Conservation (phyloP, 2,329 filamentous ascomycete genomes). For the Stachybotrys chartarum region DNA sequence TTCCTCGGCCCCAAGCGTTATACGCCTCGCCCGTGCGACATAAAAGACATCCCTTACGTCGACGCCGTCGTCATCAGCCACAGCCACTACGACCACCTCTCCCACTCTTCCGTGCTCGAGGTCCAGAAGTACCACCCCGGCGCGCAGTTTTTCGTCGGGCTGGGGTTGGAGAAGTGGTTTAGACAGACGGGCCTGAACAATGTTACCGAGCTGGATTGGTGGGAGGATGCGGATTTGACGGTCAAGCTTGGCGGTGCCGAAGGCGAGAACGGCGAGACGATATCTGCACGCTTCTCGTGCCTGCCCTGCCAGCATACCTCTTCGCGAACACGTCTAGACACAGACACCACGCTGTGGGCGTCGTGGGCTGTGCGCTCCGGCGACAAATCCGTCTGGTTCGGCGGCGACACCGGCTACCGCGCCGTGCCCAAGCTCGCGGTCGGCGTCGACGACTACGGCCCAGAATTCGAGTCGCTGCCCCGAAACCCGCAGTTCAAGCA, state of each 20-base stretch:
- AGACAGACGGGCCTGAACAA: constrained; percentile 59
- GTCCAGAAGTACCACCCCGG: constrained; percentile 65
- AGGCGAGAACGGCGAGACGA: constrained; percentile 20
- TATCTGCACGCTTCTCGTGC: constrained; percentile 67
- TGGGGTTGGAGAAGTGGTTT: constrained; percentile 84
- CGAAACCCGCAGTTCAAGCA: constrained; percentile 77
- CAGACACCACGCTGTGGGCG: constrained; percentile 73
- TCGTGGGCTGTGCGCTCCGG: constrained; percentile 75
- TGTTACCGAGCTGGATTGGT: constrained; percentile 91
- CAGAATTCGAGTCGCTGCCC: constrained; percentile 59
- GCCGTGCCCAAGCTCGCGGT: constrained; percentile 59
- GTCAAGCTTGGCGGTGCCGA: constrained; percentile 16
- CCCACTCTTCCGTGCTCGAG: constrained; percentile 64
- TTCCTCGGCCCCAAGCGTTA: constrained; percentile 69
- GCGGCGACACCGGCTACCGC: constrained; percentile 85
- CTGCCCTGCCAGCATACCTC: constrained; percentile 81
- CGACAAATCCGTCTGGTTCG: constrained; percentile 78
- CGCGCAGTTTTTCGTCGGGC: constrained; percentile 80
- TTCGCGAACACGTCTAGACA: constrained; percentile 61
- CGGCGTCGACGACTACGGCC: constrained; percentile 61
- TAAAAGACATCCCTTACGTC: constrained; percentile 69
- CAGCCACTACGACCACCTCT: constrained; percentile 90
- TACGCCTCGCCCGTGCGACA: constrained; percentile 67
- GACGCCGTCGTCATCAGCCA: constrained; percentile 80
- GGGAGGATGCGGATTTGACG: constrained; percentile 70